Base-by-base conservation (phyloP, 139 green algal species). In the Diplosphaera chodatii region DNA sequence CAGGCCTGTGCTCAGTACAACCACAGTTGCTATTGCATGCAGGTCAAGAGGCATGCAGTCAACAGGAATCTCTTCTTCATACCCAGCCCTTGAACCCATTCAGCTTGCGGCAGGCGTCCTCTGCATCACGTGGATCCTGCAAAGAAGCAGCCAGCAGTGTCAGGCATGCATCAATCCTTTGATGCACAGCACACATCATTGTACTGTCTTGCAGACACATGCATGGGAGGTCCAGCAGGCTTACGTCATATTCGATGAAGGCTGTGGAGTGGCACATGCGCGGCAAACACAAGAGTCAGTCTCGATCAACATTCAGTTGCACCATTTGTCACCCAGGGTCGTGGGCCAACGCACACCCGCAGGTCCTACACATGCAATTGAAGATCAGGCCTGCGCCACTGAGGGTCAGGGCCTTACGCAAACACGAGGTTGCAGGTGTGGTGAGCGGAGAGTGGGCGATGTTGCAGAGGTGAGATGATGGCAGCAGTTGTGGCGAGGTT, bases 101-200 rank as follows among this genome's bases (percentile, higher is more conserved):
- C 64, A 86, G 55, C 21, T 65, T 72, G 1, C 73, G 48, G 63
- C 83, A 71, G 27, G 86, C 86, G 62, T 89, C 86, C 40, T 90
- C 77, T 21, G 86, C 82, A 66, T 91, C 86, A 5, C 86, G 77
- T 6, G 32, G 15, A 64, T 90, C 78, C 70, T 83, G 56, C 21
- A n/a, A n/a, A n/a, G n/a, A n/a, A n/a, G n/a, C n/a, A n/a, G n/a
- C n/a, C n/a, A n/a, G n/a, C n/a, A n/a, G n/a, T n/a, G n/a, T n/a
- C n/a, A n/a, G n/a, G n/a, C n/a, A n/a, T n/a, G n/a, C n/a, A n/a
- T n/a, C n/a, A n/a, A n/a, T n/a, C n/a, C n/a, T n/a, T n/a, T n/a
- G n/a, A n/a, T n/a, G n/a, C n/a, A n/a, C n/a, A n/a, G n/a, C n/a
- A n/a, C n/a, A n/a, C n/a, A n/a, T n/a, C n/a, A n/a, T n/a, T n/a